These are phyloP conservation scores for Aspergillus hortae DNA, from an alignment of 2,329 filamentous ascomycete genomes.

Conservation along the genomic window DNA sequence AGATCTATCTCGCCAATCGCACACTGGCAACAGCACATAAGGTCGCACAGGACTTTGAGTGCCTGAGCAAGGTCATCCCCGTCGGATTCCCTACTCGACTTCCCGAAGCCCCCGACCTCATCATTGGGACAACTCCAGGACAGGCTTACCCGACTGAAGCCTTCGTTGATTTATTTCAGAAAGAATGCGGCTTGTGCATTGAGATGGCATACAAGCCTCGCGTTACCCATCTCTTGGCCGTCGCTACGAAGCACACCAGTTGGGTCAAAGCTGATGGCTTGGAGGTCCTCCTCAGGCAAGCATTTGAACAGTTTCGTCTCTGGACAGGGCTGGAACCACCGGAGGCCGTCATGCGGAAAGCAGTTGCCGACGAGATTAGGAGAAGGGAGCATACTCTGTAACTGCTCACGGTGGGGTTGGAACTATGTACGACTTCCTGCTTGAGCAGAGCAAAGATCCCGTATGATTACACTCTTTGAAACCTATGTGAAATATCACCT, in stretches of 20 bases:
- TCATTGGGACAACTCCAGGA: background rate
- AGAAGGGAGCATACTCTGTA: no score
- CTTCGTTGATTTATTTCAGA: background rate
- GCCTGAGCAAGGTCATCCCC: background rate
- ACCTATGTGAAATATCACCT: no score
- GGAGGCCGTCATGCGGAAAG: background rate
- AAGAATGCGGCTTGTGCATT: background rate
- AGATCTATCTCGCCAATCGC: background rate
- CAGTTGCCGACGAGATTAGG: background rate
- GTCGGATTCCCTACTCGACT: background rate
- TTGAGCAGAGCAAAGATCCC: no score
- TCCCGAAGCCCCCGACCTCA: background rate
- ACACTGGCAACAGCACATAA: background rate
- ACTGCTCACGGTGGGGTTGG: no score
- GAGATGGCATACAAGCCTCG: background rate
- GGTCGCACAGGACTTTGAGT: background rate
- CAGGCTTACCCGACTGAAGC: background rate
- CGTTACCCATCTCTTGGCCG: background rate
- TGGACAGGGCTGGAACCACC: conserved; percentile 13
- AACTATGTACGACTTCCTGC: no score
- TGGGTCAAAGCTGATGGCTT: conserved; percentile 20
- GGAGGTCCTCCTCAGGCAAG: conserved; percentile 24
- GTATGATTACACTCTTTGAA: no score
- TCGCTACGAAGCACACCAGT: conserved; percentile 1
- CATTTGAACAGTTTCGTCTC: conserved; percentile 22